Evolutionary conservation across 192 early-diverging fungal species (phyloP), one percentile per base, ranked within the genome.

Genomic region (Coemansia sp.): DNA sequence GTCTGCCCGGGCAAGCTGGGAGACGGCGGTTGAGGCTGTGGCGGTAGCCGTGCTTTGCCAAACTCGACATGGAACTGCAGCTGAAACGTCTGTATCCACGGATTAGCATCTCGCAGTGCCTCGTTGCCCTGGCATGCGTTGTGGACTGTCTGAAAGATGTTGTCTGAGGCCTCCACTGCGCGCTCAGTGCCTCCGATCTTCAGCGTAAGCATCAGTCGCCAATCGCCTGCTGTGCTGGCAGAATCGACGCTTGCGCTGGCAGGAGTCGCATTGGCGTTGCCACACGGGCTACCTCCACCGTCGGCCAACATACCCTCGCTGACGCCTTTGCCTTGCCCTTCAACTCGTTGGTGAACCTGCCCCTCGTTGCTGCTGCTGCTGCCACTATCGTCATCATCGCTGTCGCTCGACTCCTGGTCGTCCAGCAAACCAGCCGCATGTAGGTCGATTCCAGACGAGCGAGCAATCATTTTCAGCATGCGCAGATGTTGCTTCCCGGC

Each of bases 391-490:
- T 66, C 67, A 13, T 66, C 75, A 20, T 58, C 55, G 6, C 31
- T 34, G 13, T 58, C 55, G 17, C 55, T 58, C 12, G 63, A 65
- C n/a, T 77, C 78, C 40, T 74, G 38, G 7, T 56, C 68, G 1
- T 61, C 70, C 11, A 67, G 19, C 51, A 72, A 60, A 17, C 74
- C 84, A 5, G 66, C 72, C n/a, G 71, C 62, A 10, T 69, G 67
- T 10, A 65, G 42, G 44, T 79, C 67, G 31, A 78, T 78, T 2
- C 76, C 76, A 15, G 76, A 78, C 9, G 71, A 72, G 20, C 48
- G 76, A 12, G 76, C 76, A 67, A 78, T 78, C 58, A 67, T 73
- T 53, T 70, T 71, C 38, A 78, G 71, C 76, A 78, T 69, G 12
- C 71, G 62, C 59, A 78, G 9, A 13, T 73, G 76, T 20, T 64